Percentiles rank a stretch among this genome's conserved stretches.
Conservation (phyloP, 768 basidiomycete genomes). For the Lentinula lateritia region DNA sequence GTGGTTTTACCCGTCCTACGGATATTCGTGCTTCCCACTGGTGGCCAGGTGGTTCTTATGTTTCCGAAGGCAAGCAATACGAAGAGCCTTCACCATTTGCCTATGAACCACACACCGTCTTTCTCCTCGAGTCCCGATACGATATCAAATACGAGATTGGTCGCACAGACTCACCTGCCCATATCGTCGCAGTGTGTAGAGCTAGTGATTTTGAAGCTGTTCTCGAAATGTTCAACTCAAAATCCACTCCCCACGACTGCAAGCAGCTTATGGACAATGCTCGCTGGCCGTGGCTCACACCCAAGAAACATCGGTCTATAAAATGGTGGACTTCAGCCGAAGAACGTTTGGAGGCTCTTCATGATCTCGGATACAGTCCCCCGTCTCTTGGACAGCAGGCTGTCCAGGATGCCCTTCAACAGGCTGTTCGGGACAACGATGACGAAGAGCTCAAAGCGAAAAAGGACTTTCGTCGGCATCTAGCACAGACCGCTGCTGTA, state of each 20-base stretch:
- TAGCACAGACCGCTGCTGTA: constrained; percentile 23
- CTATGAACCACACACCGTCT: constrained; percentile 35
- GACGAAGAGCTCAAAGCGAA: not conserved
- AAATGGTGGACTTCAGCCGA: constrained; percentile 24
- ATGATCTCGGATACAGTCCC: constrained; percentile 7
- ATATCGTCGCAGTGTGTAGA: constrained; percentile 28
- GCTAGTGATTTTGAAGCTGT: constrained; percentile 24
- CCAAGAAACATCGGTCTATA: constrained; percentile 8
- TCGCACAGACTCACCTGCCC: constrained; percentile 22
- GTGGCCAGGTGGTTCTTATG: constrained; percentile 28
- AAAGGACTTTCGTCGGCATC: constrained; percentile 2
- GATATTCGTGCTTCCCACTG: constrained; percentile 30
- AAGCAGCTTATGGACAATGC: constrained; percentile 31
- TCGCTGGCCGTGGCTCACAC: constrained; percentile 25
- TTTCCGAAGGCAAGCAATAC: constrained; percentile 17
- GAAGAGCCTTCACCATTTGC: constrained; percentile 25
- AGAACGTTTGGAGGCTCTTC: constrained; percentile 14
- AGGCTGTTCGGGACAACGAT: not conserved
- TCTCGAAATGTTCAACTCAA: constrained; percentile 25
- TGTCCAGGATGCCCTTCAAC: not conserved
- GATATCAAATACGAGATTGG: constrained; percentile 22
- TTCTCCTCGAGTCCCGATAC: constrained; percentile 30
- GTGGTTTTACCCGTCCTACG: constrained; percentile 32
- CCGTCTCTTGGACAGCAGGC: constrained; percentile 17
- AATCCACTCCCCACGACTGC: constrained; percentile 6